phyloP scores from a whole-genome alignment of 495 filamentous ascomycete genomes.

The Penicillium roqueforti region DNA sequence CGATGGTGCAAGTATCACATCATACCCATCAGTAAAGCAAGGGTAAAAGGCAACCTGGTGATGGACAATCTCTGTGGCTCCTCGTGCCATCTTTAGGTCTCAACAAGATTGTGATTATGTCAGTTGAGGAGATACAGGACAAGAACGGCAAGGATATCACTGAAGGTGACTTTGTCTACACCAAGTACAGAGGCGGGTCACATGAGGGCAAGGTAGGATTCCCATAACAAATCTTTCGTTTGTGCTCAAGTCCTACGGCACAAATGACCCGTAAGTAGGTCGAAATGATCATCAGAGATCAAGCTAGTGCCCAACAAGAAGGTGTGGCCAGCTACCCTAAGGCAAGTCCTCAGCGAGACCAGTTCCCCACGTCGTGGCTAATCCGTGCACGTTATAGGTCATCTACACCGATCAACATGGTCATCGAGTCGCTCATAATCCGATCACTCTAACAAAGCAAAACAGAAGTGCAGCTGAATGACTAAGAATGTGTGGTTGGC shows the following conservation, averaged over 20 bases:
- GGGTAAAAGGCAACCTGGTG: neutral
- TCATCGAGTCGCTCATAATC: constrained; percentile 27
- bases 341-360: constrained; percentile 10
- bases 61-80: neutral
- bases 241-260: neutral
- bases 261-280: constrained; percentile 9
- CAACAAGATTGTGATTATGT: constrained; percentile 6
- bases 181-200: constrained; percentile 15
- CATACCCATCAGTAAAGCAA: neutral
- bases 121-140: constrained; percentile 12
- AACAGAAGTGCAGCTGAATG: neutral
- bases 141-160: constrained; percentile 16
- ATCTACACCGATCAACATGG: constrained; percentile 30
- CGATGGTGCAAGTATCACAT: constrained; percentile 5
- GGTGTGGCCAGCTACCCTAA: constrained; percentile 22
- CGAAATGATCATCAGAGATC: constrained; percentile 19
- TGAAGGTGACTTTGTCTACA: constrained; percentile 19
- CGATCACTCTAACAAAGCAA: constrained; percentile 18
- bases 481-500: neutral
- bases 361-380: too few species aligned
- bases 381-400: constrained; percentile 14
- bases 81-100: neutral
- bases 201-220: constrained; percentile 23
- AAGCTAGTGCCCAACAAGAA: constrained; percentile 13
- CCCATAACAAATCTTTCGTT: neutral